phyloP scores from a whole-genome alignment of 2,329 filamentous ascomycete genomes.

The Juglanconis juglandina region DNA sequence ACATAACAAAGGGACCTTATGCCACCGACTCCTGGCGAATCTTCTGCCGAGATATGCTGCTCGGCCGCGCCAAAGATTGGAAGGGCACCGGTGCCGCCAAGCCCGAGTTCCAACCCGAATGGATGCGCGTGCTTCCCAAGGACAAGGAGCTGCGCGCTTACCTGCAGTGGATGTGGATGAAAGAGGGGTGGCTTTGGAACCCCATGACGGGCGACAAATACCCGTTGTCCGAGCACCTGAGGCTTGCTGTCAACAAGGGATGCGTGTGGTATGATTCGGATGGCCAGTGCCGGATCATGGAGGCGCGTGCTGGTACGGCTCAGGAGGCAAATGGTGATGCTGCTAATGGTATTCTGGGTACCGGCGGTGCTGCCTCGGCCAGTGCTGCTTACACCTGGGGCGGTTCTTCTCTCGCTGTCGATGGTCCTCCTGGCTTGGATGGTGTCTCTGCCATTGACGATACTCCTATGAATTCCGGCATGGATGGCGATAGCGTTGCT shows the following conservation, averaged over 20 bases:
- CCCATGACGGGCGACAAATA: constrained; percentile 62
- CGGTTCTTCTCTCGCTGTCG: too few relatives aligned
- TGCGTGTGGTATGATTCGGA: constrained; percentile 53
- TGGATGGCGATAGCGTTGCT: too few relatives aligned
- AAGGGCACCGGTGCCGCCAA: constrained; percentile 50
- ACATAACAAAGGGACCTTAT: constrained; percentile 79
- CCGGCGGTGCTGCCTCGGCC: too few relatives aligned
- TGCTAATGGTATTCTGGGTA: background rate
- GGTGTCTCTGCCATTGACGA: too few relatives aligned
- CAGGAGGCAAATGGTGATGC: background rate
- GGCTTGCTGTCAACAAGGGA: constrained; percentile 54
- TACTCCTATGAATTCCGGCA: too few relatives aligned
- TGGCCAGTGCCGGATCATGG: constrained; percentile 44
- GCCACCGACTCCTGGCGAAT: constrained; percentile 89
- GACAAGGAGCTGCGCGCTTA: constrained; percentile 91
- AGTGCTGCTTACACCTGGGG: too few relatives aligned
- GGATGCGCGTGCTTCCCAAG: constrained; percentile 77
- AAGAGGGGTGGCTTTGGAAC: constrained; percentile 81
- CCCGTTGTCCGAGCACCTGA: constrained; percentile 50
- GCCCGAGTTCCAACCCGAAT: constrained; percentile 72
- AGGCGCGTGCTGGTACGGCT: constrained; percentile 7
- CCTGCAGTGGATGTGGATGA: constrained; percentile 68
- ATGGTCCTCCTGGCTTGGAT: too few relatives aligned
- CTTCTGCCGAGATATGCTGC: constrained; percentile 78
- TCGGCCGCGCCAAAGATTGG: constrained; percentile 64